Evolutionary conservation across 305 asterid genomes (phyloP).

Genomic region (Fraxinus sp.): DNA sequence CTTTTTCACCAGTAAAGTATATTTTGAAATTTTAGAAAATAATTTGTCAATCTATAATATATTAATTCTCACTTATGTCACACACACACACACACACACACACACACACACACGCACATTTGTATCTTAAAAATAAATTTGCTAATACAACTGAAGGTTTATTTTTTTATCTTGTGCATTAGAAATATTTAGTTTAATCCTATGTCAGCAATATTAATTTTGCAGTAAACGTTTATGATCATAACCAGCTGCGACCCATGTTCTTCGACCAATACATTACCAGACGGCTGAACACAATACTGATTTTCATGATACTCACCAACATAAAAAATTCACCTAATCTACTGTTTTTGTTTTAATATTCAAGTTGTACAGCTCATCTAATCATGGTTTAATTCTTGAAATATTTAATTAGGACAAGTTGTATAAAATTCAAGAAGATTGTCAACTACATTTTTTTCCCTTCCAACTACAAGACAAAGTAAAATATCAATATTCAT

Average conservation of each 20-base stretch:
- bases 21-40: no score
- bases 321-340: not conserved
- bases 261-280: not conserved
- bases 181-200: not conserved
- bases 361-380: not conserved
- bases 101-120: no score
- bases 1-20: not conserved
- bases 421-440: not conserved
- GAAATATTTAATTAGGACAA: not conserved
- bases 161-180: not conserved
- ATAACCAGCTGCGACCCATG: not conserved
- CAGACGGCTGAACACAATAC: not conserved
- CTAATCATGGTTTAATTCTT: not conserved
- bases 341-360: not conserved
- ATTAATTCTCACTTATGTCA: no score
- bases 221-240: not conserved
- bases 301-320: not conserved
- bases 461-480: conserved; percentile 41
- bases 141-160: not conserved
- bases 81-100: no score
- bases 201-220: not conserved
- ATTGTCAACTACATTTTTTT: conserved; percentile 21
- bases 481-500: conserved; percentile 32
- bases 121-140: no score
- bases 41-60: no score